Conservation (phyloP, 2,329 filamentous ascomycete species). For the Albophoma yamanashiensis region DNA sequence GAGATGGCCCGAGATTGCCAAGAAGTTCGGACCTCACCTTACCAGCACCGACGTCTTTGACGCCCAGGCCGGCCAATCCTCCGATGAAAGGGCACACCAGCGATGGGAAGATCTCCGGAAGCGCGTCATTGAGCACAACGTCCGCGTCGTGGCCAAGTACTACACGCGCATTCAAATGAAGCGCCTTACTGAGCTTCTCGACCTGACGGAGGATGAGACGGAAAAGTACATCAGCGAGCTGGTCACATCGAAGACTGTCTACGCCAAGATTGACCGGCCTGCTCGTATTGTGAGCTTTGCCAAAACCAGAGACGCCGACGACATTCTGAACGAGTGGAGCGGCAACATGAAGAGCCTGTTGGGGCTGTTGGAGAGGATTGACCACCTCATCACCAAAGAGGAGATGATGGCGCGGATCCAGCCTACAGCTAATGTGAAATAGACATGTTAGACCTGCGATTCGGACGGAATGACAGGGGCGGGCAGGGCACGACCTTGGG, state of each 20-base stretch:
- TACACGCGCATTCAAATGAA: conserved; percentile 95
- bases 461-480: background rate
- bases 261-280: conserved; percentile 92
- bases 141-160: conserved; percentile 95
- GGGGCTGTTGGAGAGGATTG: conserved; percentile 78
- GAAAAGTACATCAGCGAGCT: conserved; percentile 98
- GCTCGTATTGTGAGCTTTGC: conserved; percentile 89
- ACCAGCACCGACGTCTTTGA: conserved; percentile 87
- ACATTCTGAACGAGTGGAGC: conserved; percentile 97
- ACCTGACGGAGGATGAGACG: conserved; percentile 88
- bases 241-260: conserved; percentile 95
- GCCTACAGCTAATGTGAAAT: conserved; percentile 43
- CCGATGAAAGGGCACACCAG: conserved; percentile 70
- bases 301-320: conserved; percentile 88
- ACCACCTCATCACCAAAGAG: conserved; percentile 98
- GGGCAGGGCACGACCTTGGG: background rate
- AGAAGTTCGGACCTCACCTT: conserved; percentile 80
- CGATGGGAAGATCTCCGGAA: conserved; percentile 94
- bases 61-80: conserved; percentile 48
- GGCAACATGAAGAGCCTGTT: conserved; percentile 93
- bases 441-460: conserved; percentile 13
- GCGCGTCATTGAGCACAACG: conserved; percentile 98
- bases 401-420: conserved; percentile 99
- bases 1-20: conserved; percentile 91
- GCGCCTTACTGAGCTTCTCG: conserved; percentile 80